Percentiles rank a stretch among this genome's conserved stretches.
These are phyloP conservation scores for Aspergillus funiculosus DNA, from an alignment of 495 filamentous ascomycete genomes.

Conservation along the genomic window DNA sequence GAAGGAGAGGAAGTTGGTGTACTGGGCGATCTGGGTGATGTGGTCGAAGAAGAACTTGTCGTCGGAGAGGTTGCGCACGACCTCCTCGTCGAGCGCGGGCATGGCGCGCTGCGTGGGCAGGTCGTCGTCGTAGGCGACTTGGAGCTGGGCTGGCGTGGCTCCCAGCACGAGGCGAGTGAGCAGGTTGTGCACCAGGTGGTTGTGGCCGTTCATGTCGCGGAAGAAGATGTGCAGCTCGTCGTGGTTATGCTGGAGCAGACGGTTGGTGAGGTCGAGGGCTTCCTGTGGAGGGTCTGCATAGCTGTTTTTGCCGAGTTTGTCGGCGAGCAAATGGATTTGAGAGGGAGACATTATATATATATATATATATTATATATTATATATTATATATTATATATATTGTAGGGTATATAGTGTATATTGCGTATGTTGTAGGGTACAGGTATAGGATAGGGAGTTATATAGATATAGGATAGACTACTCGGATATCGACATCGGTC, in stretches of 20 bases:
- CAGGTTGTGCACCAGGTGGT: slow-evolving; percentile 29
- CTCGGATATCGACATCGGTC: too few species aligned
- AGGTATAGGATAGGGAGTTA: too few species aligned
- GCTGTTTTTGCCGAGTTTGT: neutral
- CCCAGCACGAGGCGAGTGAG: slow-evolving; percentile 26
- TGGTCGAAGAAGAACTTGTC: slow-evolving; percentile 13
- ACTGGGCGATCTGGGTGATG: slow-evolving; percentile 20
- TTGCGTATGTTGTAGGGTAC: too few species aligned
- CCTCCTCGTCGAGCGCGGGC: slow-evolving; percentile 17
- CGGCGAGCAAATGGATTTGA: neutral
- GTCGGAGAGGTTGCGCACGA: slow-evolving; percentile 19
- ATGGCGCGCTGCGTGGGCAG: slow-evolving; percentile 19
- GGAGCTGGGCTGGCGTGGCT: slow-evolving; percentile 13
- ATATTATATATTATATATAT: too few species aligned
- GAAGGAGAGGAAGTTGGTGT: slow-evolving; percentile 30
- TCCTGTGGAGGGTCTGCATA: neutral
- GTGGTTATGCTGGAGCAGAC: slow-evolving; percentile 1
- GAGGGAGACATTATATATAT: neutral
- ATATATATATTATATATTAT: too few species aligned
- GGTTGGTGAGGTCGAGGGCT: neutral
- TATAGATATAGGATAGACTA: too few species aligned
- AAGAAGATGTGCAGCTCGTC: slow-evolving; percentile 8
- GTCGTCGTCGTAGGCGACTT: slow-evolving; percentile 5
- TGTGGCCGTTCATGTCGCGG: slow-evolving; percentile 6
- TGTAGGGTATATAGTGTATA: too few species aligned